These are phyloP conservation scores for Aristolochia contorta DNA, from an alignment of 164 flowering plant species.

Conservation along the genomic window DNA sequence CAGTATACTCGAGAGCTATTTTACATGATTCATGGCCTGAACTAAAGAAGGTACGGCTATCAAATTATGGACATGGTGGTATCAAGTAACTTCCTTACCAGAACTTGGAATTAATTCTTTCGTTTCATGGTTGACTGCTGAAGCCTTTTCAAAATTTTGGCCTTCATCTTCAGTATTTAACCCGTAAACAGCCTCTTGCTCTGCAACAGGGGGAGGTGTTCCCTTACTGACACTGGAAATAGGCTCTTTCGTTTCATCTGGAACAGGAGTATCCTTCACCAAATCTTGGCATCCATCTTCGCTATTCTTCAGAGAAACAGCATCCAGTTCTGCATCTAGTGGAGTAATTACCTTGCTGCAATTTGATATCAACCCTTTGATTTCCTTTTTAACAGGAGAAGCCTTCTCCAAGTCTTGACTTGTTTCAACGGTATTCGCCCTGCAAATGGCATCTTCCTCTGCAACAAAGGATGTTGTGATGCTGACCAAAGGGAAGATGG, in stretches of 20 bases:
- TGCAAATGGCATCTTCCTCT: constrained; percentile 39
- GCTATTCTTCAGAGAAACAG: constrained; percentile 9
- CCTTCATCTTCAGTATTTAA: constrained; percentile 3
- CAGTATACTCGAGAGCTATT: too few species aligned
- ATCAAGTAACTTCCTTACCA: constrained; percentile 20
- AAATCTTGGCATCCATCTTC: constrained; percentile 11
- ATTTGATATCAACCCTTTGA: constrained; percentile 21
- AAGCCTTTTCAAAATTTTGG: constrained; percentile 9
- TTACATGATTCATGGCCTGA: too few species aligned
- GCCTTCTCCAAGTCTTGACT: constrained; percentile 11
- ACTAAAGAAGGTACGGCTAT: too few species aligned
- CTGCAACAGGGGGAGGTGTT: too few species aligned
- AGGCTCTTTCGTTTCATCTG: background rate
- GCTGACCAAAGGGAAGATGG: constrained; percentile 60
- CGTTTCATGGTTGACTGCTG: constrained; percentile 18
- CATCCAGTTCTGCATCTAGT: constrained; percentile 55
- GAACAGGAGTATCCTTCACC: background rate
- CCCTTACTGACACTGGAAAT: background rate
- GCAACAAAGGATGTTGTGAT: constrained; percentile 62
- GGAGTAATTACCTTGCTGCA: constrained; percentile 25
- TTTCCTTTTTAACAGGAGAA: constrained; percentile 15
- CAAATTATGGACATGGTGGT: background rate
- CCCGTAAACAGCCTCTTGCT: background rate
- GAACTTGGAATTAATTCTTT: constrained; percentile 19
- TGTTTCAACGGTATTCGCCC: constrained; percentile 9